These are phyloP conservation scores for Psilocybe tampanensis DNA, from an alignment of 768 basidiomycete genomes.

Conservation along the genomic window DNA sequence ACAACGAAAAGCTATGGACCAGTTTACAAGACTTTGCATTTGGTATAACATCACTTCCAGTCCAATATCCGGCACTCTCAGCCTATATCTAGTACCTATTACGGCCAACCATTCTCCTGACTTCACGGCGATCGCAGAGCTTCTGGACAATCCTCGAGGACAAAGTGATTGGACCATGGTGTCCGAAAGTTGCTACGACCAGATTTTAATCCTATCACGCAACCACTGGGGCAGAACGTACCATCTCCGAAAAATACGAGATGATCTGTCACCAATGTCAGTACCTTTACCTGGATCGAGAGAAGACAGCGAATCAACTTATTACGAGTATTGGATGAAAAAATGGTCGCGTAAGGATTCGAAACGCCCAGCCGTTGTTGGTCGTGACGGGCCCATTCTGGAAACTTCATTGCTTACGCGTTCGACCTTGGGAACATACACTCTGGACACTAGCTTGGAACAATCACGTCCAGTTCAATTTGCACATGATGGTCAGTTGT, in stretches of 20 bases:
- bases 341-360: slow-evolving; percentile 59
- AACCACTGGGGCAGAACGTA: slow-evolving; percentile 59
- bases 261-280: slow-evolving; percentile 70
- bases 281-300: slow-evolving; percentile 50
- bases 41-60: slow-evolving; percentile 65
- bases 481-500: slow-evolving; percentile 23
- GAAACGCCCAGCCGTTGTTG: slow-evolving; percentile 44
- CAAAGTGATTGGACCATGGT: slow-evolving; percentile 57
- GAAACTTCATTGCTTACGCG: slow-evolving; percentile 52
- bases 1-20: slow-evolving; percentile 56
- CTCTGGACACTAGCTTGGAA: slow-evolving; percentile 17
- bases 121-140: slow-evolving; percentile 52
- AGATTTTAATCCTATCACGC: slow-evolving; percentile 55
- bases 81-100: slow-evolving; percentile 71
- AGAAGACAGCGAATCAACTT: slow-evolving; percentile 51
- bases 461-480: neutral
- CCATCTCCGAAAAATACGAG: slow-evolving; percentile 57
- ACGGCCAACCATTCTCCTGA: slow-evolving; percentile 52
- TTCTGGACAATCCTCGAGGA: slow-evolving; percentile 53
- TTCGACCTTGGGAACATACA: slow-evolving; percentile 40
- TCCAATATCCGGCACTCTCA: slow-evolving; percentile 51
- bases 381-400: slow-evolving; percentile 62
- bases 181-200: slow-evolving; percentile 47
- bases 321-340: slow-evolving; percentile 58
- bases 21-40: slow-evolving; percentile 64